Conservation (phyloP, 768 basidiomycete species). For the Mycena olivaceomarginata region DNA sequence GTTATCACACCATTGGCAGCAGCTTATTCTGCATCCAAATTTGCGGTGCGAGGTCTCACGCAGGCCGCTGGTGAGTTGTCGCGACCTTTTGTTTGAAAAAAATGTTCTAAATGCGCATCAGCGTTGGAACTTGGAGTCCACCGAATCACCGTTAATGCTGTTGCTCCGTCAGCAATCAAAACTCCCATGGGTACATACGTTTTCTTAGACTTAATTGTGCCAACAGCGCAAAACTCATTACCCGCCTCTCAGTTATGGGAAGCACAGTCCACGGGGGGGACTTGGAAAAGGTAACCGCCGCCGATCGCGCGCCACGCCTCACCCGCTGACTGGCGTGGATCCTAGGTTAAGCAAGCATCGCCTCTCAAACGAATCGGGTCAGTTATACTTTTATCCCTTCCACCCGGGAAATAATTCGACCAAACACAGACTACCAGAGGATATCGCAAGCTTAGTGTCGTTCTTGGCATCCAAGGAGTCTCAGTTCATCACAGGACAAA, state of each 20-base stretch:
- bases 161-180: constrained; percentile 46
- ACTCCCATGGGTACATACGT: constrained; percentile 1
- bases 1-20: neutral
- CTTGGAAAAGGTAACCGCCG: too few relatives aligned
- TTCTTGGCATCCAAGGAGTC: constrained; percentile 54
- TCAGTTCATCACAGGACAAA: constrained; percentile 50
- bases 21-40: constrained; percentile 61
- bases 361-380: constrained; percentile 22
- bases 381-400: neutral
- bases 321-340: too few relatives aligned
- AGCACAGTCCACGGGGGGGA: too few relatives aligned
- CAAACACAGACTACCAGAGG: constrained; percentile 30
- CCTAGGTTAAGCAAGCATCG: constrained; percentile 13
- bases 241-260: too few relatives aligned
- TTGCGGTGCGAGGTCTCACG: constrained; percentile 64
- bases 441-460: constrained; percentile 52
- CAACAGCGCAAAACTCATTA: too few relatives aligned
- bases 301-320: too few relatives aligned
- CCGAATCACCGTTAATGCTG: constrained; percentile 52
- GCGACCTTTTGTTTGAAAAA: neutral
- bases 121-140: constrained; percentile 53
- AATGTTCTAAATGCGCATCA: constrained; percentile 11
- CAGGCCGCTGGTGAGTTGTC: constrained; percentile 55
- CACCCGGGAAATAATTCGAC: neutral
- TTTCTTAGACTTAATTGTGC: too few relatives aligned